These are phyloP conservation scores for Carex kokanica DNA, from an alignment of 176 grass and related monocot genomes.

Conservation along the genomic window DNA sequence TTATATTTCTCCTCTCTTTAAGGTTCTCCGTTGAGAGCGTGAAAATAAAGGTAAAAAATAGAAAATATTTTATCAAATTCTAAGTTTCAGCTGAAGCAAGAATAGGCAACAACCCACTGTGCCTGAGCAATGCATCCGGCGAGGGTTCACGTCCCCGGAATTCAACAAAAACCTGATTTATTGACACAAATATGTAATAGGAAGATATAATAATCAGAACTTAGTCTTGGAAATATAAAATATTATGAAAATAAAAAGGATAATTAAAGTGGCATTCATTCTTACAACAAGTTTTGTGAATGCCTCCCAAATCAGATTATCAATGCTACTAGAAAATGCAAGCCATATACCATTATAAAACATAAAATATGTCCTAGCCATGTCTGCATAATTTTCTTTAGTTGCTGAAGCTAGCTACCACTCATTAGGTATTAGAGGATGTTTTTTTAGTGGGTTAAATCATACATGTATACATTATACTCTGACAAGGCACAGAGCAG, in stretches of 20 bases:
- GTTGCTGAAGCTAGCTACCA: too few relatives aligned
- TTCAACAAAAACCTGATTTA: slow-evolving; percentile 60
- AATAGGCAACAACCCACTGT: slow-evolving; percentile 60
- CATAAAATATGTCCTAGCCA: too few relatives aligned
- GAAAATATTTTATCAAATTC: neutral
- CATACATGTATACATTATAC: too few relatives aligned
- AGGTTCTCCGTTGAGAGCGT: neutral
- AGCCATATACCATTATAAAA: too few relatives aligned
- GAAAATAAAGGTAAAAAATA: neutral
- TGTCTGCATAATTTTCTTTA: too few relatives aligned
- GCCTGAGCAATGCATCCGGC: slow-evolving; percentile 68
- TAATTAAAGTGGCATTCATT: neutral
- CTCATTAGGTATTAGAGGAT: too few relatives aligned
- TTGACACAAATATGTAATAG: neutral
- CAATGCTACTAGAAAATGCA: neutral
- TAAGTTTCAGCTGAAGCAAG: slow-evolving; percentile 14
- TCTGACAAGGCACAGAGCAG: too few relatives aligned
- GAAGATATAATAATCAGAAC: neutral
- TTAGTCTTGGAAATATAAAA: neutral
- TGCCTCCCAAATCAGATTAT: neutral
- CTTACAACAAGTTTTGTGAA: neutral
- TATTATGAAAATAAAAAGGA: neutral
- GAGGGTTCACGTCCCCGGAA: slow-evolving; percentile 81
- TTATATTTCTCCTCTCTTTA: neutral
- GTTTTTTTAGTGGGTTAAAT: too few relatives aligned